Evolutionary conservation across 2,329 filamentous ascomycete species (phyloP).

Genomic region (Fusarium haematococcum): DNA sequence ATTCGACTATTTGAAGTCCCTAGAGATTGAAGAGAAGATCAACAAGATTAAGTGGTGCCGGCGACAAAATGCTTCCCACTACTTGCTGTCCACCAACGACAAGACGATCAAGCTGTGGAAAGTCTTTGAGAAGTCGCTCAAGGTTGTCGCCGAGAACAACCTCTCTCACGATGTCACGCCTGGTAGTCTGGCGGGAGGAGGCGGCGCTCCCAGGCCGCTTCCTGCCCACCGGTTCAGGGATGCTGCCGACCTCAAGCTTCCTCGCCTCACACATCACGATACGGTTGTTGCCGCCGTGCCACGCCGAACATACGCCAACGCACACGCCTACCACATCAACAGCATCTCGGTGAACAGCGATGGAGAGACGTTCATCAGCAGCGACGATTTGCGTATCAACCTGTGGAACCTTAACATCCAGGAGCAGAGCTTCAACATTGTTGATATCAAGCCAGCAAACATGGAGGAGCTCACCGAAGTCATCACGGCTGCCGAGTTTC

Average conservation of each 20-base stretch:
- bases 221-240: slow-evolving; percentile 80
- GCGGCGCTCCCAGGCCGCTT: slow-evolving; percentile 79
- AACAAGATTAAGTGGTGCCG: slow-evolving; percentile 99
- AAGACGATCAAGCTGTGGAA: slow-evolving; percentile 99
- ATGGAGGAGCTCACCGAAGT: slow-evolving; percentile 99
- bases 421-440: slow-evolving; percentile 99
- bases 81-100: slow-evolving; percentile 97
- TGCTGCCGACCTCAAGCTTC: slow-evolving; percentile 88
- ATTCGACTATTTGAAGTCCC: slow-evolving; percentile 98
- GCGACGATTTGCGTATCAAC: slow-evolving; percentile 97
- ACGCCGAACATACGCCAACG: slow-evolving; percentile 95
- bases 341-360: slow-evolving; percentile 99
- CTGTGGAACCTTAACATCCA: slow-evolving; percentile 99
- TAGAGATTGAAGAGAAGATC: slow-evolving; percentile 99
- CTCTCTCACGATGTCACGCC: slow-evolving; percentile 94
- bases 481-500: slow-evolving; percentile 97
- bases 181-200: slow-evolving; percentile 76
- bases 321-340: slow-evolving; percentile 99
- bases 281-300: slow-evolving; percentile 97
- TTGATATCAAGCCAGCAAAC: slow-evolving; percentile 99
- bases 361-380: slow-evolving; percentile 99
- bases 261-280: slow-evolving; percentile 96
- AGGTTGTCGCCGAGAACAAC: slow-evolving; percentile 99
- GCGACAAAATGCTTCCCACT: slow-evolving; percentile 98
- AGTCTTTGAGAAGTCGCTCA: slow-evolving; percentile 98